phyloP scores from a whole-genome alignment of 805 yeast genomes.

The Zygoascus biomembranicola region DNA sequence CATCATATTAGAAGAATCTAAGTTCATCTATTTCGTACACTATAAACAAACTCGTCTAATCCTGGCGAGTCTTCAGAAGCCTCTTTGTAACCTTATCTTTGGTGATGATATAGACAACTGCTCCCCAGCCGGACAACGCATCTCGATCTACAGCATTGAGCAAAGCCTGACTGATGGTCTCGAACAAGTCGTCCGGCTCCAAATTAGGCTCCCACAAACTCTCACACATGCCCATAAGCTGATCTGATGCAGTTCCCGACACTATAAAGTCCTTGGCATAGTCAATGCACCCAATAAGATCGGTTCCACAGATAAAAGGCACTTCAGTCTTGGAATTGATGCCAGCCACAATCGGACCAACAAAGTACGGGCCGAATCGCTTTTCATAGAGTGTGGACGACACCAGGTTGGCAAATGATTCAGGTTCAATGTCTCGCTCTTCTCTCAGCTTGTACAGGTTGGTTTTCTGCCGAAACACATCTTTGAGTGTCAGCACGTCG shows the following conservation, averaged over 20 bases:
- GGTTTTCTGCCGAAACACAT: constrained; percentile 73
- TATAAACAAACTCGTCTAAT: constrained; percentile 35
- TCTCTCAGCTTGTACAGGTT: constrained; percentile 86
- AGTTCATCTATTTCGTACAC: not conserved
- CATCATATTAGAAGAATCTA: no score
- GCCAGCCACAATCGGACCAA: constrained; percentile 96
- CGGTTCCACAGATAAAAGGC: constrained; percentile 94
- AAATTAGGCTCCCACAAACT: constrained; percentile 87
- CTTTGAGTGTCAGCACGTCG: constrained; percentile 78
- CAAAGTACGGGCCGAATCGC: constrained; percentile 89
- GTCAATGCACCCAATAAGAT: constrained; percentile 93
- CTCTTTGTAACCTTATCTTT: constrained; percentile 87
- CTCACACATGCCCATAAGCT: constrained; percentile 98
- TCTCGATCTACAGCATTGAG: constrained; percentile 95
- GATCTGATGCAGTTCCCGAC: constrained; percentile 94
- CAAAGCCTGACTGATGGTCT: constrained; percentile 88
- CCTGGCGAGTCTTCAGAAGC: constrained; percentile 90
- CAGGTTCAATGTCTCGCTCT: constrained; percentile 88
- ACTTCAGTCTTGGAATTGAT: constrained; percentile 68
- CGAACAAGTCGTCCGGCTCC: constrained; percentile 92
- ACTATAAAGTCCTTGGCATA: constrained; percentile 91
- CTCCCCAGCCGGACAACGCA: constrained; percentile 98
- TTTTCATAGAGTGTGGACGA: constrained; percentile 83
- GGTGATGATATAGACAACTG: constrained; percentile 83
- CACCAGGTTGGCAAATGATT: constrained; percentile 85